Evolutionary conservation across 2,329 filamentous ascomycete genomes (phyloP), one percentile per base, ranked within the genome.

Genomic region (Biscogniauxia marginata): DNA sequence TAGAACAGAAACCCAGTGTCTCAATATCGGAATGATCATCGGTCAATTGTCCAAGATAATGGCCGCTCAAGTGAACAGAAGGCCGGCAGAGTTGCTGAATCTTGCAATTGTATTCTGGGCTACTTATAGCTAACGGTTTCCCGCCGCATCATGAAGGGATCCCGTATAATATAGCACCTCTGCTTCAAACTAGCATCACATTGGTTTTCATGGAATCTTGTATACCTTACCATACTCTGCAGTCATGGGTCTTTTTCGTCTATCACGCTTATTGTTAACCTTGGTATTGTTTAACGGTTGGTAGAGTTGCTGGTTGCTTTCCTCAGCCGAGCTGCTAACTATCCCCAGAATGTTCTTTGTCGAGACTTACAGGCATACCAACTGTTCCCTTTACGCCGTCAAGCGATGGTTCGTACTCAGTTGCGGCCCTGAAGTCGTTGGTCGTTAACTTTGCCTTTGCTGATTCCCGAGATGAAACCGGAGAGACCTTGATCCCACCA

Each of bases 401-500:
- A 2, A 56, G 50, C 20, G 52, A 58, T 47, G 67, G 65, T n/a
- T 54, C 58, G 2, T 73, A 72, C 30, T 54, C 63, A 0, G 61
- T 74, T 46, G 62, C 56, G 4, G 55, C 56, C 19, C 50, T 73
- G 16, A 67, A 66, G 23, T 64, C 62, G 3, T 74, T 84, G 49
- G 62, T 80, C 11, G 75, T 84, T 8, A 76, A 84, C 57, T 54
- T 63, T 2, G 63, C 65, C 3, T 79, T 74, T 64, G 71, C 75
- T 1, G 60, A 75, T 5, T 56, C 67, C 0, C 72, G 74, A 4
- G 76, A 85, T 61, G 66, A 71, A 1, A 53, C 68, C 7, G 81
- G 81, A 20, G 71, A 77, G 58, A 83, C 79, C 0, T 65, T 81
- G 16, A 82, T 83, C 19, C 80, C 81, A 2, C 80, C 80, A 1